A percentile compares a stretch with the other conserved stretches of the same genome.
These are phyloP conservation scores for Simplicillium aogashimaense DNA, from an alignment of 2,329 filamentous ascomycete species.

Conservation along the genomic window DNA sequence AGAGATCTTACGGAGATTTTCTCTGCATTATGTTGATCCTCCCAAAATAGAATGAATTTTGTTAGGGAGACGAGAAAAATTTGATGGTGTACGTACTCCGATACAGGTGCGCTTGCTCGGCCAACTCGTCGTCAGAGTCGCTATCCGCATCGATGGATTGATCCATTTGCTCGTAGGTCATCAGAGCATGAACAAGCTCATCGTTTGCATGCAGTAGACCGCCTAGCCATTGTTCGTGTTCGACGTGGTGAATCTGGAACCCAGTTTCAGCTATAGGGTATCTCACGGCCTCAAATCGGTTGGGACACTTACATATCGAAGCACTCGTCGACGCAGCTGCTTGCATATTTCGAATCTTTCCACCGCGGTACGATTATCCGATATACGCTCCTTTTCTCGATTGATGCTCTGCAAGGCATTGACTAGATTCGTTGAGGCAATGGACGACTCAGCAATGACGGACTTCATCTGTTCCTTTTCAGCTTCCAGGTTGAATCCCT, in stretches of 20 bases:
- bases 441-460: conserved; percentile 79
- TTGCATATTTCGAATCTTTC: conserved; percentile 82
- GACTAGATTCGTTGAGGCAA: conserved; percentile 81
- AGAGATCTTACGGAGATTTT: conserved; percentile 1
- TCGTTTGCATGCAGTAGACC: conserved; percentile 90
- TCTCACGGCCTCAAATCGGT: background rate
- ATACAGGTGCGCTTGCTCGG: conserved; percentile 57
- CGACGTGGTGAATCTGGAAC: conserved; percentile 70
- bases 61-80: conserved; percentile 8
- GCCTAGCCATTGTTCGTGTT: conserved; percentile 85
- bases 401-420: conserved; percentile 88
- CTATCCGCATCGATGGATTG: conserved; percentile 69
- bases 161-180: conserved; percentile 91
- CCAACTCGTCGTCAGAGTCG: conserved; percentile 58
- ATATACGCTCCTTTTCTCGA: conserved; percentile 78
- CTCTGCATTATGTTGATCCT: background rate
- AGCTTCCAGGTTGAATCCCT: conserved; percentile 70
- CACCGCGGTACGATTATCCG: conserved; percentile 67
- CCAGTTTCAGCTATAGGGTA: background rate
- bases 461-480: conserved; percentile 83
- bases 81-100: conserved; percentile 34
- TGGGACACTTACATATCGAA: conserved; percentile 60
- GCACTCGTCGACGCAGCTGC: conserved; percentile 67
- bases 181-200: conserved; percentile 84
- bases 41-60: background rate